These are phyloP conservation scores for Apostasia shenzhenica DNA, from an alignment of 106 monocot genomes.

Conservation along the genomic window DNA sequence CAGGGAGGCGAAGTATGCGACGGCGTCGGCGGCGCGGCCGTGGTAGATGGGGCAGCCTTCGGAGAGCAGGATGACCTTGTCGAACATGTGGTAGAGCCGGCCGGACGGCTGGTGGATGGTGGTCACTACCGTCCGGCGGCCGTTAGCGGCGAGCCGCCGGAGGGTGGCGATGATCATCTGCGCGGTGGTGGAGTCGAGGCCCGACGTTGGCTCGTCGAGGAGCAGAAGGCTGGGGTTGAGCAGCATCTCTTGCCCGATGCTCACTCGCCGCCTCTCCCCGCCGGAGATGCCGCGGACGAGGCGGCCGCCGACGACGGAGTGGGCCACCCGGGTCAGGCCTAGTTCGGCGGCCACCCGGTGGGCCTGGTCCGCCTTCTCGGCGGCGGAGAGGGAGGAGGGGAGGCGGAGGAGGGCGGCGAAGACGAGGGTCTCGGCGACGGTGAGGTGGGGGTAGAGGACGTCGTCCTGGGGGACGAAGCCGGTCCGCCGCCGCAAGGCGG, in stretches of 20 bases:
- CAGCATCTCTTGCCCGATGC: slow-evolving; percentile 60
- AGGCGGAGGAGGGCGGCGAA: slow-evolving; percentile 51
- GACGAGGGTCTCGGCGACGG: slow-evolving; percentile 46
- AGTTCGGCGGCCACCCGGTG: slow-evolving; percentile 28
- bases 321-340: slow-evolving; percentile 18
- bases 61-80: slow-evolving; percentile 41
- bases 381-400: slow-evolving; percentile 17
- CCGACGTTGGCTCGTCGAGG: slow-evolving; percentile 58
- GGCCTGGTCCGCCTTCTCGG: slow-evolving; percentile 27
- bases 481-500: slow-evolving; percentile 26
- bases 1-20: slow-evolving; percentile 33
- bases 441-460: slow-evolving; percentile 60
- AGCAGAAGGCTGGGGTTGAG: slow-evolving; percentile 45
- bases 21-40: slow-evolving; percentile 25
- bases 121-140: slow-evolving; percentile 30
- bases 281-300: slow-evolving; percentile 42
- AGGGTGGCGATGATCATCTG: slow-evolving; percentile 33
- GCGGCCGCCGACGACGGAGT: slow-evolving; percentile 33
- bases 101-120: slow-evolving; percentile 64
- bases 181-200: slow-evolving; percentile 51
- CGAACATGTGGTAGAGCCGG: slow-evolving; percentile 46
- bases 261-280: slow-evolving; percentile 46
- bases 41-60: slow-evolving; percentile 43
- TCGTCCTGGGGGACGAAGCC: slow-evolving; percentile 71
- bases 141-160: slow-evolving; percentile 22